Evolutionary conservation across 169 alveolate species (phyloP), one percentile per base, ranked within the genome.

Genomic region (Plasmodium gallinaceum): DNA sequence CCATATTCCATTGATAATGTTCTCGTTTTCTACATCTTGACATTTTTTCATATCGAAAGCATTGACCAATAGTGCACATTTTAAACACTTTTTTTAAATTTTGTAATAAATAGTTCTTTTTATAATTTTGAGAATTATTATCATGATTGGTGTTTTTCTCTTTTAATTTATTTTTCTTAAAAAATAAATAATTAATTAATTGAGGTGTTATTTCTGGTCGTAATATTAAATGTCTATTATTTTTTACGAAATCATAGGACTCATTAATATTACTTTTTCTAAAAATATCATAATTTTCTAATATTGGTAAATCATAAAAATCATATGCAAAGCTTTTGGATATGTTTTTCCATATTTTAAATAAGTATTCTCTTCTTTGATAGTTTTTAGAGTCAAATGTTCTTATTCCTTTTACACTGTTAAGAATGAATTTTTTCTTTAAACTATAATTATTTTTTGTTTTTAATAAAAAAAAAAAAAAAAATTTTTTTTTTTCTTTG

Each of bases 1-100:
- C 97, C 26, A 91, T 61, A 64, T 94, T 94, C 97, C 96, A 93
- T 88, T 93, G 96, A 45, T 90, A 93, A 62, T 93, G 97, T 32
- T 93, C 95, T 9, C 96, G 85, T 46, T 93, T 66, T 14, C 96
- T 83, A 46, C 94, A 91, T 8, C 88, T 69, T 3, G 92, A 75
- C n/a, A 90, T 78, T 43, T 70, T 22, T 73, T 94, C 96, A 68
- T 92, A 93, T 62, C 95, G 72, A 42, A 66, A 83, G 46, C 91
- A 83, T 60, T 83, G 91, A 4, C 91, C 91, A 24, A 83, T 69
- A n/a, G 91, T 83, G 16, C 91, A 57, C 85, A 83, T 57, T 57
- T 83, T 83, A 32, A 52, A 62, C 5, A 57, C 16, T 58, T 69
- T 60, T 16, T 72, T 22, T 7, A 83, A 60, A 12, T 83, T 83